These are phyloP conservation scores for Claviceps sp. DNA, from an alignment of 2,329 filamentous ascomycete genomes.

Conservation along the genomic window DNA sequence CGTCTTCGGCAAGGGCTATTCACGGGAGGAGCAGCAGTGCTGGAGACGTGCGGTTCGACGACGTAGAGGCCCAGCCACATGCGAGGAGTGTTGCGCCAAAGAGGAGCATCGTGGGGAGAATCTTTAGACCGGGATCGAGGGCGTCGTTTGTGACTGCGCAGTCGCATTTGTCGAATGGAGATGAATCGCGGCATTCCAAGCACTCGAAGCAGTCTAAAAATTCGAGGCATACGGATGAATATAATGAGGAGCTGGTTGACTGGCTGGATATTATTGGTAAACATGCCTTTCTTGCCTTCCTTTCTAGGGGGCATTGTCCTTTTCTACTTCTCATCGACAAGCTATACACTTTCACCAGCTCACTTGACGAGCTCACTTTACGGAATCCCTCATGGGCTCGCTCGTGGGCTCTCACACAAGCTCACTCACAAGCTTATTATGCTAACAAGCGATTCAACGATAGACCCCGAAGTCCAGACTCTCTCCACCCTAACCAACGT, in stretches of 20 bases:
- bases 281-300: not conserved
- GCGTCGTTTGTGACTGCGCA: not conserved
- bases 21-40: conserved; percentile 1
- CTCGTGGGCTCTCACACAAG: too few species aligned
- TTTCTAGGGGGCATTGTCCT: not conserved
- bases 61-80: not conserved
- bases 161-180: not conserved
- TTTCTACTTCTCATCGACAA: not conserved
- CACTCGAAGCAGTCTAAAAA: not conserved
- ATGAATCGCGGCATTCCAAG: not conserved
- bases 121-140: conserved; percentile 2
- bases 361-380: not conserved
- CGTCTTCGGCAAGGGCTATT: conserved; percentile 12
- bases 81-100: conserved; percentile 2
- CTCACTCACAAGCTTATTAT: too few species aligned
- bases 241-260: conserved; percentile 25
- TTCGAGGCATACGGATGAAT: conserved; percentile 18
- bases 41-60: not conserved
- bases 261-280: conserved; percentile 27
- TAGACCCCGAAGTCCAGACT: conserved; percentile 73
- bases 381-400: too few species aligned
- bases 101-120: conserved; percentile 4
- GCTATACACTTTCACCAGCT: not conserved
- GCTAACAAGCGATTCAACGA: too few species aligned
- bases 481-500: conserved; percentile 78